Base-by-base conservation (phyloP, 108 stramenopile species). In the Pseudonitzschia pungens region DNA sequence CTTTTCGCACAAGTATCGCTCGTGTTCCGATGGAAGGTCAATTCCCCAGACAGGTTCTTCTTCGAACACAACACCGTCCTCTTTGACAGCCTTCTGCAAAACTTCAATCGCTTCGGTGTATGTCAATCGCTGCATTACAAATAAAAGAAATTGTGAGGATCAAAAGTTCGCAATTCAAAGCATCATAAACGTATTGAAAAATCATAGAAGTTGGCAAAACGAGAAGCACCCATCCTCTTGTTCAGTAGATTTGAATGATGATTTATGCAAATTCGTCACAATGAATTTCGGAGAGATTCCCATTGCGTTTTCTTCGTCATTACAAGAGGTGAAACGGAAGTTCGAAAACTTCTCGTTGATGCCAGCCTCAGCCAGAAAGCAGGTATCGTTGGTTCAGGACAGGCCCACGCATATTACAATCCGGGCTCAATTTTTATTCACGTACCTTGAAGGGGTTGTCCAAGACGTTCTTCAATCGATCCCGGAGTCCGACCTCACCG, bases 21-120 rank as follows among this genome's bases (percentile, higher is more conserved):
- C 97, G 71, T 96, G 96, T 65, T 97, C 97, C 56, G 88, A 89
- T 68, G 89, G 92, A 67, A 97, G 80, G 77, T 97, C 97, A 40
- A 91, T 87, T 54, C 83, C 89, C 63, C 84, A 83, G 24, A 79
- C 82, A 28, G 89, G 89, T 7, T 86, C 51, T 58, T 82, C 83
- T 74, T 90, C 86, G 43, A 88, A 84, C 71, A 85, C 86, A 65
- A 90, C 69, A 56, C 75, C 85, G 65, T 84, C 86, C 24, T 86
- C 83, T 40, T 72, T 79, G 53, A 74, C 73, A 7, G 83, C 83
- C 41, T 80, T 76, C 68, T 91, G 64, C 48, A 95, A 74, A 41
- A 92, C 59, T 66, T 83, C 85, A 43, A 92, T 85, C 20, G 89
- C 91, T 71, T 92, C 90, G 16, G 91, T 95, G 78, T 95, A 95